These are phyloP conservation scores for Alternaria infectoria DNA, from an alignment of 2,329 filamentous ascomycete genomes.

Conservation along the genomic window DNA sequence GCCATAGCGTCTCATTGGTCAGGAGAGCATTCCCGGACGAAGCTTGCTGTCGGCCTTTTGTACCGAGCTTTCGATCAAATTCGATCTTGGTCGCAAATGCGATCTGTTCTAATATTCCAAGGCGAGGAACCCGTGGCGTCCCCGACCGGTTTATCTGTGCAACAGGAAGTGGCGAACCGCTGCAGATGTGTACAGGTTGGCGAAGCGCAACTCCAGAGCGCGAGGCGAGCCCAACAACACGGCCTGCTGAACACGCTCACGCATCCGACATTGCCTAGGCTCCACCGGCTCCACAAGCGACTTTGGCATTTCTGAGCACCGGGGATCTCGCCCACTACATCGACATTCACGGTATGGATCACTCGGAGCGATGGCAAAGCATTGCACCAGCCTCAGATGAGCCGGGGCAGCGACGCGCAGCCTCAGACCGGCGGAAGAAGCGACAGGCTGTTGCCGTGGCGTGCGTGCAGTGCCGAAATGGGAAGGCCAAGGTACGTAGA, in stretches of 20 bases:
- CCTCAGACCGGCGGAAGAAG: conserved; percentile 24
- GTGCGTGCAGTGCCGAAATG: conserved; percentile 29
- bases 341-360: conserved; percentile 19
- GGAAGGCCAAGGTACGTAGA: conserved; percentile 32
- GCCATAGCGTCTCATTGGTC: conserved; percentile 11
- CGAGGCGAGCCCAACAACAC: background rate
- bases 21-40: conserved; percentile 9
- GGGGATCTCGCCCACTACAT: background rate
- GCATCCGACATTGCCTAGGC: conserved; percentile 4
- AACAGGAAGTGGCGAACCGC: conserved; percentile 1
- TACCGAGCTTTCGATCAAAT: conserved; percentile 10
- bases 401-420: conserved; percentile 23
- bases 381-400: conserved; percentile 35
- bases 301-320: background rate
- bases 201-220: background rate
- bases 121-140: background rate
- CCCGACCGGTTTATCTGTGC: background rate
- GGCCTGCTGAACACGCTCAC: conserved; percentile 3
- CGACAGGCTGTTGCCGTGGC: conserved; percentile 32
- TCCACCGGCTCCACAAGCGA: conserved; percentile 9
- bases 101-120: conserved; percentile 1
- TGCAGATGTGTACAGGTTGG: background rate
- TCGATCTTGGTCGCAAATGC: conserved; percentile 10
- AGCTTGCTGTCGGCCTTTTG: conserved; percentile 13
- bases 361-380: conserved; percentile 29